Evolutionary conservation across 2,329 filamentous ascomycete species (phyloP).

Genomic region (Colletotrichum sublineola): DNA sequence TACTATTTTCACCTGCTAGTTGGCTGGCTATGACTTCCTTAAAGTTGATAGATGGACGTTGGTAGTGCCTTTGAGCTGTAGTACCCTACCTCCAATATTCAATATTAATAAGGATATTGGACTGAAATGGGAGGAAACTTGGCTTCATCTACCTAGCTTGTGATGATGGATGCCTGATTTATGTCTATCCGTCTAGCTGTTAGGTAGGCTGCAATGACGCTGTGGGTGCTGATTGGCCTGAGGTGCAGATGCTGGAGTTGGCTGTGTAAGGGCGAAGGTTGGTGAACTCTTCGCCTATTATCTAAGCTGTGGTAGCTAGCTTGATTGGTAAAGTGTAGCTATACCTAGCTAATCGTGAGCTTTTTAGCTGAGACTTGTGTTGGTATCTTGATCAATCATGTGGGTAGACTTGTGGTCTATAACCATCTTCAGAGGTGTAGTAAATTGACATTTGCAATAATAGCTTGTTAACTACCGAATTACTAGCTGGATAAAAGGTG

Average conservation of each 20-base stretch:
- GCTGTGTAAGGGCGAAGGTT: neutral
- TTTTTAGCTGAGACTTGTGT: neutral
- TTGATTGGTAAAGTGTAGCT: neutral
- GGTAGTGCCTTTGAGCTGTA: constrained; percentile 15
- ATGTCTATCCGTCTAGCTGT: constrained; percentile 40
- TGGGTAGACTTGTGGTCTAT: too few relatives aligned
- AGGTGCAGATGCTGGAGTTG: constrained; percentile 23
- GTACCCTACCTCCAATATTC: constrained; percentile 47
- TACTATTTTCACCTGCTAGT: neutral
- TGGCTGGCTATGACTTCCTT: constrained; percentile 43
- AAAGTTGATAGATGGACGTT: constrained; percentile 38
- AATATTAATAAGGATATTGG: constrained; percentile 44
- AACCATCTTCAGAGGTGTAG: too few relatives aligned
- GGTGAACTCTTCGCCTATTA: constrained; percentile 35
- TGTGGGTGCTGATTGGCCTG: constrained; percentile 42
- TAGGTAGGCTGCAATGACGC: constrained; percentile 44
- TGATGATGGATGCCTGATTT: constrained; percentile 40
- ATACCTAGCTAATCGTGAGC: neutral
- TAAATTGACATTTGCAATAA: too few relatives aligned
- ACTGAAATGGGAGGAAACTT: constrained; percentile 38
- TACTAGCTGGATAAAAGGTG: neutral
- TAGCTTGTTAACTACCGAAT: too few relatives aligned
- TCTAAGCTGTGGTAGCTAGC: neutral
- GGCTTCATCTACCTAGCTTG: constrained; percentile 46
- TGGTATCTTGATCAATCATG: too few relatives aligned